Evolutionary conservation across 345 rosid genomes (phyloP), one percentile per base, ranked within the genome.

Genomic region (Gossypium bickii): DNA sequence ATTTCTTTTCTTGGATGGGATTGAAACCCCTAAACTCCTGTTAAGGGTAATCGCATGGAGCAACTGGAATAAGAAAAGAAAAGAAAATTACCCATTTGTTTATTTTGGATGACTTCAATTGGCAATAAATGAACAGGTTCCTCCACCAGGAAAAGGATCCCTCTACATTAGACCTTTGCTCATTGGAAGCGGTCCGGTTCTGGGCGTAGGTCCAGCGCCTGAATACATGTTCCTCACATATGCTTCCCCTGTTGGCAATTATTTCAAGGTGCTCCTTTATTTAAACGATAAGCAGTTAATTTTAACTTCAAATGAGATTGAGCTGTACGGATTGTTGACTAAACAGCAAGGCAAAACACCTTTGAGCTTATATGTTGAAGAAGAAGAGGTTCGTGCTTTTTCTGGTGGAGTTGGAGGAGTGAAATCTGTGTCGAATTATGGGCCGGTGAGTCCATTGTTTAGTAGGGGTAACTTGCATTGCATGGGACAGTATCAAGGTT

Each of bases 81-180:
- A 34, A 34, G 0, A 34, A 29, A 34, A 34, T 34, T 34, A 5
- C 41, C 41, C 12, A 47, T 47, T 47, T 29, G 38, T 29, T 29
- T 29, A 29, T 29, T 29, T 4, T 47, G 12, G 9, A 62, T 61
- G 41, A 61, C 18, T 20, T 34, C 8, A 15, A 34, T 63, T 34
- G 45, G 67, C 57, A 68, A 34, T 24, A 43, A 48, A 48, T 49
- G 67, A 68, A 4, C 72, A 68, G 72, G 7, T 68, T 68, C 72
- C 72, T 68, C 72, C 72, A 15, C 57, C 72, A 16, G 17, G 57
- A 49, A 68, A 68, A 84, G 97, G 96, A 25, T 81, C 93, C 2
- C 64, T 93, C 73, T 93, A 93, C 78, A 81, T 93, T 2, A 88
- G 97, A 82, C 96, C 97, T 2, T 63, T 92, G 86, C 97, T 93